These are phyloP conservation scores for Fusarium falciforme DNA, from an alignment of 2,329 filamentous ascomycete species.

Conservation along the genomic window DNA sequence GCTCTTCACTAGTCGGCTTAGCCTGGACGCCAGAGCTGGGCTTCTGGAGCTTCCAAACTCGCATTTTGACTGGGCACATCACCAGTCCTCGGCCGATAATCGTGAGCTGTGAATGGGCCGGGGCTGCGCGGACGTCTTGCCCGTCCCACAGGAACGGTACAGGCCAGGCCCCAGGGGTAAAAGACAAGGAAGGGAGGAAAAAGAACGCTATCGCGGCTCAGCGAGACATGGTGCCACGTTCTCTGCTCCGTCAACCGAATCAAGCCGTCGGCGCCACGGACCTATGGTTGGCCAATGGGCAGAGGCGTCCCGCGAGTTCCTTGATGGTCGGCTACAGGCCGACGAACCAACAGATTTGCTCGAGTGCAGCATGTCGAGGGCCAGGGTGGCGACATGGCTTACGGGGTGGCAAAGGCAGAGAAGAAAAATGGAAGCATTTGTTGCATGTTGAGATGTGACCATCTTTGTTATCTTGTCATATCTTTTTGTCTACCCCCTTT, in stretches of 20 bases:
- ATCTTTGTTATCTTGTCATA: neutral
- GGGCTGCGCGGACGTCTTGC: neutral
- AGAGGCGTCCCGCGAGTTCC: neutral
- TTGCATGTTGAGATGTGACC: neutral
- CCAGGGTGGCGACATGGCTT: neutral
- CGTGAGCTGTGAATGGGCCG: neutral
- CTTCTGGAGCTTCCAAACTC: neutral
- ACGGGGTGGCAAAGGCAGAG: neutral
- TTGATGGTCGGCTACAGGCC: neutral
- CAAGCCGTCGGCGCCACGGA: neutral
- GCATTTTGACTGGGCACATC: neutral
- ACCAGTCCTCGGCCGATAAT: conserved; percentile 9
- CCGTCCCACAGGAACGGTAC: conserved; percentile 6
- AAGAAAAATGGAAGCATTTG: neutral
- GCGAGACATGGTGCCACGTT: conserved; percentile 9
- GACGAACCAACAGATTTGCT: neutral
- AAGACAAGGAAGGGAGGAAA: neutral
- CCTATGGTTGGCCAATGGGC: conserved; percentile 3
- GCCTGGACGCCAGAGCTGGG: conserved; percentile 5
- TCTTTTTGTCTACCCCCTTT: neutral
- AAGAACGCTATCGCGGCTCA: neutral
- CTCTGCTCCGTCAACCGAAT: neutral
- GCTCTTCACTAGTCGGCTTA: neutral
- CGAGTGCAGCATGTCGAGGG: neutral
- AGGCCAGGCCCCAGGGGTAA: neutral